Evolutionary conservation across 192 early-diverging fungal genomes (phyloP).

Genomic region (Phycomyces nitens): DNA sequence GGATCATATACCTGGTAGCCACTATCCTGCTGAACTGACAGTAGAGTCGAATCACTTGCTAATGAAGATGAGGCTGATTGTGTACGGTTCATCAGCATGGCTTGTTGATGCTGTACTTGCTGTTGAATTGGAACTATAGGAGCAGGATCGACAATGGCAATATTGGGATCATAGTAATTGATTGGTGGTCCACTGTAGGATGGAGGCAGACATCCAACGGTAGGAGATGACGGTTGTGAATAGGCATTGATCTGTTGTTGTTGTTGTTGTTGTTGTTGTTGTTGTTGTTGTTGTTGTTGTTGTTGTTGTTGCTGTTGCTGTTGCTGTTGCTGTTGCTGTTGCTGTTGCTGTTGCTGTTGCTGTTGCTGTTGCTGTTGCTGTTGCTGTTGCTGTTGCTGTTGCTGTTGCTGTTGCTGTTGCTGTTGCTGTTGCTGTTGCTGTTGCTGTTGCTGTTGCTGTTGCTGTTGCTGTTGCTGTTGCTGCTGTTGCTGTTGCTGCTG

Average conservation of each 20-base stretch:
- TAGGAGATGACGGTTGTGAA: slow-evolving; percentile 23
- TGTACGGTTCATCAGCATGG: not conserved
- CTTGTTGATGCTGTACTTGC: not conserved
- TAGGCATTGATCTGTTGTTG: slow-evolving; percentile 9
- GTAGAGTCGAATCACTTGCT: not conserved
- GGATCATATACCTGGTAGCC: not conserved
- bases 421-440: slow-evolving; percentile 6
- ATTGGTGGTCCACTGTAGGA: not conserved
- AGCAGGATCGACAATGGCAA: too few relatives aligned
- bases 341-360: slow-evolving; percentile 8
- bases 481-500: slow-evolving; percentile 8
- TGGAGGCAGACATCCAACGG: slow-evolving; percentile 3
- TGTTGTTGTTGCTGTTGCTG: slow-evolving; percentile 13
- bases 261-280: slow-evolving; percentile 7
- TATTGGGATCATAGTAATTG: not conserved
- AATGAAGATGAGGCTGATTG: not conserved
- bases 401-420: slow-evolving; percentile 2
- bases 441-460: slow-evolving; percentile 3
- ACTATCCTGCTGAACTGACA: not conserved
- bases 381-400: slow-evolving; percentile 7
- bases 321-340: not conserved
- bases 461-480: not conserved
- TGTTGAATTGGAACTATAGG: not conserved
- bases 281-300: not conserved
- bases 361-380: slow-evolving; percentile 2